These are phyloP conservation scores for Nemania sp. DNA, from an alignment of 2,329 filamentous ascomycete genomes.

Conservation along the genomic window DNA sequence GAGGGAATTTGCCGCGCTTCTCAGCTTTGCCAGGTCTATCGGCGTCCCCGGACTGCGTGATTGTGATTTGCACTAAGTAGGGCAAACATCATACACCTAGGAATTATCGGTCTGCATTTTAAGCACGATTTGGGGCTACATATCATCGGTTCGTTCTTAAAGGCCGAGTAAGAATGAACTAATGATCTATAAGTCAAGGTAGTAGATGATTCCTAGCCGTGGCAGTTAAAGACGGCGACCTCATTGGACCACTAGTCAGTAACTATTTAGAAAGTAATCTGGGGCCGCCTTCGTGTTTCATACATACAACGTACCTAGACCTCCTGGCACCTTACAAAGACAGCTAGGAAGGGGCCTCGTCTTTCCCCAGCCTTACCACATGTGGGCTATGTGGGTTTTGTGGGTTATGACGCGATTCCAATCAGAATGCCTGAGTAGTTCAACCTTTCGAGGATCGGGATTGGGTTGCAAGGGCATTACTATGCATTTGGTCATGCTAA, in stretches of 20 bases:
- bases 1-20: conserved; percentile 22
- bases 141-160: conserved; percentile 12
- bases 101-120: conserved; percentile 16
- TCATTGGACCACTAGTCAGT: conserved; percentile 19
- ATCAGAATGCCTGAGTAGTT: conserved; percentile 14
- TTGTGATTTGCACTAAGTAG: conserved; percentile 26
- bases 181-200: conserved; percentile 14
- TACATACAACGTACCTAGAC: too few species aligned
- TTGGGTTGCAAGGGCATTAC: conserved; percentile 20
- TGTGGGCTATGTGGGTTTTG: conserved; percentile 30
- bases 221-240: conserved; percentile 16
- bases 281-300: conserved; percentile 28
- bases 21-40: conserved; percentile 21
- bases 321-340: conserved; percentile 20
- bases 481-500: conserved; percentile 20
- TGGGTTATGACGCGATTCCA: conserved; percentile 34
- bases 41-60: conserved; percentile 27
- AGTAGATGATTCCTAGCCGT: conserved; percentile 3
- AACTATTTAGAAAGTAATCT: conserved; percentile 7
- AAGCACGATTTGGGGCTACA: conserved; percentile 21
- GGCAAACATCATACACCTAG: conserved; percentile 7
- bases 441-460: conserved; percentile 12
- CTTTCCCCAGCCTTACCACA: conserved; percentile 28
- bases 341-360: conserved; percentile 20
- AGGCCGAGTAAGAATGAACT: not conserved